Conservation (phyloP, 2,329 filamentous ascomycete genomes). For the Cladosporium sp. region DNA sequence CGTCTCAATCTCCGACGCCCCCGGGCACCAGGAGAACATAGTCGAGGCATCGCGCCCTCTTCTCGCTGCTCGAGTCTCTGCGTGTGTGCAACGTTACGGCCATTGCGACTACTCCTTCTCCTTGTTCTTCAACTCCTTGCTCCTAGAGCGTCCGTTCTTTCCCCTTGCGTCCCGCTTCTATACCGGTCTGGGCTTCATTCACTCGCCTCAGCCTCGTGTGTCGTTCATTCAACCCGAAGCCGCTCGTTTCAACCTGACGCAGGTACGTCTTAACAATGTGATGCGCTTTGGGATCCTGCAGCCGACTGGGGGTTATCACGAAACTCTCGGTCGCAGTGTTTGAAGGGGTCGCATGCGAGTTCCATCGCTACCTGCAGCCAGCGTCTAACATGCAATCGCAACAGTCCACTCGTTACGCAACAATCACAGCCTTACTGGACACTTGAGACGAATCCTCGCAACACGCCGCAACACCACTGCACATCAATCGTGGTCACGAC, state of each 20-base stretch:
- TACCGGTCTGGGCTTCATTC: constrained; percentile 6
- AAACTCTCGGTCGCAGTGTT: neutral
- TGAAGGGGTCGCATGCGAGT: constrained; percentile 2
- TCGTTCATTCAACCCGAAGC: constrained; percentile 3
- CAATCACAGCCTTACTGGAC: neutral
- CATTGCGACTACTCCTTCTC: constrained; percentile 5
- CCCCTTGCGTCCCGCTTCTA: constrained; percentile 8
- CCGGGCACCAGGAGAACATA: constrained; percentile 10
- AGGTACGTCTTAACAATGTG: constrained; percentile 6
- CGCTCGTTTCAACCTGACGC: constrained; percentile 8
- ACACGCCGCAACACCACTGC: neutral
- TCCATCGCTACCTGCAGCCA: neutral
- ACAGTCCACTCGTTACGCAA: constrained; percentile 10
- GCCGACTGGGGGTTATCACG: neutral
- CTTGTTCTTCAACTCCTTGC: constrained; percentile 11
- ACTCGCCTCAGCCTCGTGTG: constrained; percentile 3
- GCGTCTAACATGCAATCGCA: neutral
- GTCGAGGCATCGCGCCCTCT: constrained; percentile 6
- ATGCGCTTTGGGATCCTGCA: neutral
- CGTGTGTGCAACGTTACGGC: constrained; percentile 9
- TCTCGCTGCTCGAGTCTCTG: neutral
- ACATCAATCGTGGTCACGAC: neutral
- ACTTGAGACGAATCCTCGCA: neutral
- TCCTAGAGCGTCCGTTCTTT: constrained; percentile 11
- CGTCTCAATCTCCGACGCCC: constrained; percentile 5